A percentile compares a stretch with the other conserved stretches of the same genome.
These are phyloP conservation scores for Kazachstania africana DNA, from an alignment of 805 yeast species.

Conservation along the genomic window DNA sequence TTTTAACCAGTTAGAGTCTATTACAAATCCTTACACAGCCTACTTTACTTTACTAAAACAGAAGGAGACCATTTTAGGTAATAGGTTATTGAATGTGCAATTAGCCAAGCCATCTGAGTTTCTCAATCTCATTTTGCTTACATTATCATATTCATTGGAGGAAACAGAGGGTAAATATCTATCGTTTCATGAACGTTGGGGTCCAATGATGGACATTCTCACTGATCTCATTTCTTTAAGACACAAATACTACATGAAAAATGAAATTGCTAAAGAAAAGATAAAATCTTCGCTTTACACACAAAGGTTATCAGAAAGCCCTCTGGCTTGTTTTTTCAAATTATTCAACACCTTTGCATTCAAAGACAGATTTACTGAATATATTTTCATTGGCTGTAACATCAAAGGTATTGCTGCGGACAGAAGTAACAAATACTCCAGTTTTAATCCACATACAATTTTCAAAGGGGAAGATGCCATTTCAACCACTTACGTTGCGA, in stretches of 20 bases:
- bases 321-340: conserved; percentile 11
- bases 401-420: conserved; percentile 1
- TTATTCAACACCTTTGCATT: conserved; percentile 9
- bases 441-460: conserved; percentile 4
- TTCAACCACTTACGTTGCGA: conserved; percentile 9
- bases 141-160: conserved; percentile 14
- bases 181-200: conserved; percentile 17
- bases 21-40: conserved; percentile 12
- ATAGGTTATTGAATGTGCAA: conserved; percentile 9
- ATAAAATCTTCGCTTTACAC: conserved; percentile 2
- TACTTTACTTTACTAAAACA: conserved; percentile 16
- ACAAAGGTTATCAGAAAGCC: conserved; percentile 12
- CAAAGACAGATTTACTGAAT: conserved; percentile 9
- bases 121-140: conserved; percentile 19
- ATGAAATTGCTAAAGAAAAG: conserved; percentile 7
- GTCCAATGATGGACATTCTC: conserved; percentile 13
- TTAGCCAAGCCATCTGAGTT: conserved; percentile 16
- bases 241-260: conserved; percentile 15
- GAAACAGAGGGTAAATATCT: conserved; percentile 2
- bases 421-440: background rate
- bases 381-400: conserved; percentile 11
- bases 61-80: conserved; percentile 11
- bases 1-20: background rate
- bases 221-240: conserved; percentile 15
- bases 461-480: conserved; percentile 10